Conservation (phyloP, 2,329 filamentous ascomycete species). For the Exophiala aquamarina region DNA sequence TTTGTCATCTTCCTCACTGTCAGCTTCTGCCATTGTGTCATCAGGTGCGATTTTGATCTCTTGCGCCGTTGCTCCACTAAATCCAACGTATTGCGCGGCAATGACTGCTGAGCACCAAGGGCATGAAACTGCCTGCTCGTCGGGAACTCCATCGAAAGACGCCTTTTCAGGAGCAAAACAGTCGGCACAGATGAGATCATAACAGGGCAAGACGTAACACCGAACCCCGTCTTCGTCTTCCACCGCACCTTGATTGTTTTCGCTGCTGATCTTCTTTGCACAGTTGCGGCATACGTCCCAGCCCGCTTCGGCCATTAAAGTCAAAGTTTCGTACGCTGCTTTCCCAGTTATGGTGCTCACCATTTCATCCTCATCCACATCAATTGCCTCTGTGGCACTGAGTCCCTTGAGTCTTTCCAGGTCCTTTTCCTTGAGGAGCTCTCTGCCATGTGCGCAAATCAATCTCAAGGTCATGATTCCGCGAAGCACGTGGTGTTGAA, state of each 20-base stretch:
- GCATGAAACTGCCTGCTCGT: constrained; percentile 57
- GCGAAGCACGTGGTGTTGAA: constrained; percentile 84
- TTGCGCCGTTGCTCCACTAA: constrained; percentile 60
- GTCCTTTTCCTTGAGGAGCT: constrained; percentile 82
- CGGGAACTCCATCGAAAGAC: constrained; percentile 49
- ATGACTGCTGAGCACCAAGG: constrained; percentile 67
- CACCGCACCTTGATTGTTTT: constrained; percentile 54
- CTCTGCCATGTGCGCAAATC: constrained; percentile 91
- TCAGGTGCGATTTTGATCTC: constrained; percentile 55
- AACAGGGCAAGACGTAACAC: constrained; percentile 82
- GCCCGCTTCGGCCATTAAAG: constrained; percentile 78
- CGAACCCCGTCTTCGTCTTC: constrained; percentile 58
- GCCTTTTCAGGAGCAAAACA: constrained; percentile 66
- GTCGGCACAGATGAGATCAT: constrained; percentile 75
- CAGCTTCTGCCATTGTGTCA: constrained; percentile 49
- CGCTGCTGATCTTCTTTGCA: constrained; percentile 58
- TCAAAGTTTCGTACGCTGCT: constrained; percentile 82
- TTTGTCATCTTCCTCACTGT: constrained; percentile 32
- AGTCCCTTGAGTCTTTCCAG: constrained; percentile 76
- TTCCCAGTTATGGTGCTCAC: constrained; percentile 61
- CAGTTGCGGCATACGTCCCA: constrained; percentile 73
- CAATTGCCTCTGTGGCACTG: constrained; percentile 82
- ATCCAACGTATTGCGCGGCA: constrained; percentile 64
- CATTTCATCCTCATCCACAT: constrained; percentile 73
- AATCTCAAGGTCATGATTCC: constrained; percentile 86